Percentiles rank a stretch among this genome's conserved stretches.
These are phyloP conservation scores for Scutellaria barbata DNA, from an alignment of 257 asterid species.

Conservation along the genomic window DNA sequence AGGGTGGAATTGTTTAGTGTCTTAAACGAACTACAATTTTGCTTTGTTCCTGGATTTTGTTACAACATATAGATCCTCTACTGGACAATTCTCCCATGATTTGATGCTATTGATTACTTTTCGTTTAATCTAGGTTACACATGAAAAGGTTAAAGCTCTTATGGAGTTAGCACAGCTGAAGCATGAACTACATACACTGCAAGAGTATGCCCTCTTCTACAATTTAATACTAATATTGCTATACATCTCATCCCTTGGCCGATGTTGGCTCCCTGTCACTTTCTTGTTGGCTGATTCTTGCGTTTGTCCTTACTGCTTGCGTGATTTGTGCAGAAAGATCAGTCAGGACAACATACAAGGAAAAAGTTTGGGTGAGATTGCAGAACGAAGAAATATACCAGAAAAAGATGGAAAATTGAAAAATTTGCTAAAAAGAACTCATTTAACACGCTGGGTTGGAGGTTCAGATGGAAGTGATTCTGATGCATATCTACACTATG, in stretches of 20 bases:
- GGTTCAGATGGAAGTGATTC: slow-evolving; percentile 55
- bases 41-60: slow-evolving; percentile 2
- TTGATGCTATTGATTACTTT: slow-evolving; percentile 23
- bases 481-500: slow-evolving; percentile 46
- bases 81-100: neutral
- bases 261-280: no score
- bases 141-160: slow-evolving; percentile 90
- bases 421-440: slow-evolving; percentile 65
- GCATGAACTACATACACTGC: slow-evolving; percentile 62
- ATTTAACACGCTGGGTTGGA: slow-evolving; percentile 76
- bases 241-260: neutral
- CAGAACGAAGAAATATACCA: slow-evolving; percentile 46
- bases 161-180: slow-evolving; percentile 94
- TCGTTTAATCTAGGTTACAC: slow-evolving; percentile 70
- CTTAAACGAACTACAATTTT: neutral
- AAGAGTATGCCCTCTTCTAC: slow-evolving; percentile 61
- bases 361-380: slow-evolving; percentile 42
- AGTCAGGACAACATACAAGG: slow-evolving; percentile 48
- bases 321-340: slow-evolving; percentile 46
- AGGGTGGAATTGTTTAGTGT: no score
- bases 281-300: neutral
- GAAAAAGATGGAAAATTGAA: slow-evolving; percentile 82
- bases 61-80: slow-evolving; percentile 1
- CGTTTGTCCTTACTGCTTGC: neutral
- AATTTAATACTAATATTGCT: slow-evolving; percentile 10